phyloP scores from a whole-genome alignment of 768 basidiomycete genomes.

The Kwoniella sp. region DNA sequence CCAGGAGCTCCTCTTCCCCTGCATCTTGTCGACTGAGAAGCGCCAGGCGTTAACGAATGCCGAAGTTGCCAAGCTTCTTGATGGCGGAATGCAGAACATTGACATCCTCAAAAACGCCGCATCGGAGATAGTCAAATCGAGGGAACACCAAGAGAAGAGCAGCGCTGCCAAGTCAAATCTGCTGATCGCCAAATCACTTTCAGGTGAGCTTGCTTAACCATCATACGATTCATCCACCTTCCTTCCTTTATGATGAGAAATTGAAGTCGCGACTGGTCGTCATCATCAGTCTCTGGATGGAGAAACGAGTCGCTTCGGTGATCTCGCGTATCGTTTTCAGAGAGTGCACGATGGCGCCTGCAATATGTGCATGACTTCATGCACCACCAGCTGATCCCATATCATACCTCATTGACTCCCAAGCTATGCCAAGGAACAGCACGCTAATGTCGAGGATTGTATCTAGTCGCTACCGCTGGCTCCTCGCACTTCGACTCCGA shows the following conservation, averaged over 20 bases:
- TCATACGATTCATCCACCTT: not conserved
- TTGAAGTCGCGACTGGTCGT: constrained; percentile 10
- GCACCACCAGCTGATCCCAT: constrained; percentile 16
- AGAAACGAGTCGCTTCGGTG: not conserved
- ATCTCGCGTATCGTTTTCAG: not conserved
- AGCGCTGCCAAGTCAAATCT: constrained; percentile 5
- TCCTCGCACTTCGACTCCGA: constrained; percentile 55
- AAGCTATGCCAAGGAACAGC: too few relatives aligned
- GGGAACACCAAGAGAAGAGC: not conserved
- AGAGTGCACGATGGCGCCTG: not conserved
- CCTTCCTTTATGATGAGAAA: constrained; percentile 9
- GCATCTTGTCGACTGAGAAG: constrained; percentile 33
- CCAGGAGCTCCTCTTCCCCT: constrained; percentile 62
- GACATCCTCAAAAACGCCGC: constrained; percentile 3
- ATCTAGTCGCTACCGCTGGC: constrained; percentile 61
- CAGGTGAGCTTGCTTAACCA: constrained; percentile 3
- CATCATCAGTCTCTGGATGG: not conserved
- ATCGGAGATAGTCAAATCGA: constrained; percentile 9
- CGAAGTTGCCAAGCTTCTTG: constrained; percentile 50
- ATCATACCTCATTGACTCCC: too few relatives aligned
- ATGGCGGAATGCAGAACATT: constrained; percentile 6
- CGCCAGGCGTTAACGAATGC: not conserved
- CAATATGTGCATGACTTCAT: constrained; percentile 15
- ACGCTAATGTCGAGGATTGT: too few relatives aligned
- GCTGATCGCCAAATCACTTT: constrained; percentile 4